A percentile compares a stretch with the other conserved stretches of the same genome.
Evolutionary conservation across 345 rosid genomes (phyloP).

Genomic region (Aquilaria yunnanensis): DNA sequence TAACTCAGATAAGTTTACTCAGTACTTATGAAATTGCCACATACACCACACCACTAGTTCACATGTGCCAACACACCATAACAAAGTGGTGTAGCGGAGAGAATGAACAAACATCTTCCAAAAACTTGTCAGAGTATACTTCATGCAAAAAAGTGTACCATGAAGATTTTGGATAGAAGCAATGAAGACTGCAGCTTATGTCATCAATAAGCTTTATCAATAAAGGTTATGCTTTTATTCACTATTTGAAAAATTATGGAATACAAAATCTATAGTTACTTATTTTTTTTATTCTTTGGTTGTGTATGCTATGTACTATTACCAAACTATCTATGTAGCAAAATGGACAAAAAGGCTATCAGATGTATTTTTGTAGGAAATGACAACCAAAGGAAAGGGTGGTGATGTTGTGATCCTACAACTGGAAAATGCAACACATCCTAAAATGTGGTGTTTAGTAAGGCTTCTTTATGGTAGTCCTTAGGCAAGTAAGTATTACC

Average conservation of each 20-base stretch:
- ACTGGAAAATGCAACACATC: background rate
- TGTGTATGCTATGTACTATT: slow-evolving; percentile 8
- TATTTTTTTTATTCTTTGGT: slow-evolving; percentile 3
- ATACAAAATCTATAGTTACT: background rate
- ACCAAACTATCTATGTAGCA: background rate
- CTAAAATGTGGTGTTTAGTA: slow-evolving; percentile 6
- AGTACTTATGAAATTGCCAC: background rate
- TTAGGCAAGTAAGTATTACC: background rate
- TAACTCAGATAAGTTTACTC: background rate
- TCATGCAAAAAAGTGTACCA: slow-evolving; percentile 7
- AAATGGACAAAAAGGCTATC: slow-evolving; percentile 9
- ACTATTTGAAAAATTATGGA: slow-evolving; percentile 6
- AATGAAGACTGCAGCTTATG: slow-evolving; percentile 1
- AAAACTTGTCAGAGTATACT: slow-evolving; percentile 12
- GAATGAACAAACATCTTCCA: slow-evolving; percentile 4
- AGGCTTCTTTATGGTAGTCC: background rate
- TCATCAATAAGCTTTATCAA: slow-evolving; percentile 3
- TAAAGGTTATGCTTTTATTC: background rate
- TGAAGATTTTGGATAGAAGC: slow-evolving; percentile 8
- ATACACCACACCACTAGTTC: slow-evolving; percentile 7
- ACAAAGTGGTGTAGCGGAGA: background rate
- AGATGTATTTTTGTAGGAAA: slow-evolving; percentile 8
- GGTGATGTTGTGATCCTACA: slow-evolving; percentile 10
- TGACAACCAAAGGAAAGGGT: background rate
- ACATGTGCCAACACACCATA: slow-evolving; percentile 4